These are phyloP conservation scores for Claviceps digitariae DNA, from an alignment of 2,329 filamentous ascomycete genomes.

Conservation along the genomic window DNA sequence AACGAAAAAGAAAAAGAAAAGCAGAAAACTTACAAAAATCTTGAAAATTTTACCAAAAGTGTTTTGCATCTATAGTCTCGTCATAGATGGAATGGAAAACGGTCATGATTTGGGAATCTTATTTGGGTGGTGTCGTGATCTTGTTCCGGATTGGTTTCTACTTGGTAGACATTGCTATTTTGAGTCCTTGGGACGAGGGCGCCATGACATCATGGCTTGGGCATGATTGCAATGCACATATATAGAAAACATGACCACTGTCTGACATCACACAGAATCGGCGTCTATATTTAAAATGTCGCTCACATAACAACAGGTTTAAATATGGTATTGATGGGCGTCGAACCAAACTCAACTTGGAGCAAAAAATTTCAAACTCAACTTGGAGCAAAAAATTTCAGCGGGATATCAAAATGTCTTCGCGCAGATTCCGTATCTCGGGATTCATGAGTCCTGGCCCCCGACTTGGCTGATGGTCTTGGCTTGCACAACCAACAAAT, in stretches of 20 bases:
- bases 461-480: constrained; percentile 12
- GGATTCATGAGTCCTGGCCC: background rate
- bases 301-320: no score
- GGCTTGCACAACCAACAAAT: constrained; percentile 15
- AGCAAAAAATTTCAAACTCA: background rate
- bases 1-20: no score
- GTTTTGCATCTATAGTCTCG: background rate
- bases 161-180: no score
- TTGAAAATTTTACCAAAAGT: background rate
- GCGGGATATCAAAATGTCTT: background rate
- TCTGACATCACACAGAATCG: no score
- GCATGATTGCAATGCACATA: background rate
- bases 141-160: no score
- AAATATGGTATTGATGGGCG: no score
- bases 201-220: background rate
- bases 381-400: background rate
- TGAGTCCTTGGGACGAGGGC: no score
- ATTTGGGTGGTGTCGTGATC: background rate
- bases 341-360: no score
- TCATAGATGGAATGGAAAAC: background rate
- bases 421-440: no score
- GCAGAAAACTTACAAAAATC: no score
- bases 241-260: background rate
- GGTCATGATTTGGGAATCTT: background rate
- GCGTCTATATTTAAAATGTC: no score